Evolutionary conservation across 164 flowering plant species (phyloP).

Genomic region (Piper betle): DNA sequence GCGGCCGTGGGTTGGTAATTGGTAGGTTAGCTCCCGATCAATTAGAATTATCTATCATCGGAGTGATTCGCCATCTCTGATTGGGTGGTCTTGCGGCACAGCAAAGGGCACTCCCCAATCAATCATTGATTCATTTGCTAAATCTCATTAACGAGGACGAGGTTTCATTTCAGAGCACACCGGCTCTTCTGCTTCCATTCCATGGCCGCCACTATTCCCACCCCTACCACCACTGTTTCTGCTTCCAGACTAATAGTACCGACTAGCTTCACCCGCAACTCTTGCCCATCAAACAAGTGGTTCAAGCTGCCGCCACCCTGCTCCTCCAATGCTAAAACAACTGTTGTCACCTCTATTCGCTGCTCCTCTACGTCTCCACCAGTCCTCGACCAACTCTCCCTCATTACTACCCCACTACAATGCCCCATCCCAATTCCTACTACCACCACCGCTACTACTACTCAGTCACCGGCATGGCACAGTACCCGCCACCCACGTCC

Average conservation of each 20-base stretch:
- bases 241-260: neutral
- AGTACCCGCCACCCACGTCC: neutral
- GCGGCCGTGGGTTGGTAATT: too few relatives aligned
- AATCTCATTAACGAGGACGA: too few relatives aligned
- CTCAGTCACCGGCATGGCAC: neutral
- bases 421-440: neutral
- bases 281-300: neutral
- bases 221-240: neutral
- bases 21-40: too few relatives aligned
- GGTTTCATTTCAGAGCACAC: too few relatives aligned
- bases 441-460: neutral
- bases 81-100: neutral
- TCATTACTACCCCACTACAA: neutral
- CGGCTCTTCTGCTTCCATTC: too few relatives aligned
- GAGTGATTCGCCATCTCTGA: neutral
- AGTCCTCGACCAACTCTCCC: constrained; percentile 6
- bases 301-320: neutral
- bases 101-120: neutral
- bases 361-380: constrained; percentile 13
- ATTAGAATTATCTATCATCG: too few relatives aligned
- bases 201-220: neutral
- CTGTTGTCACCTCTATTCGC: neutral
- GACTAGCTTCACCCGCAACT: neutral
- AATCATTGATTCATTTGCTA: too few relatives aligned
- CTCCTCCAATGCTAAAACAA: neutral